Percentiles rank a stretch among this genome's conserved stretches.
phyloP scores from a whole-genome alignment of 345 rosid species.

The Eucalyptus leucophloia region DNA sequence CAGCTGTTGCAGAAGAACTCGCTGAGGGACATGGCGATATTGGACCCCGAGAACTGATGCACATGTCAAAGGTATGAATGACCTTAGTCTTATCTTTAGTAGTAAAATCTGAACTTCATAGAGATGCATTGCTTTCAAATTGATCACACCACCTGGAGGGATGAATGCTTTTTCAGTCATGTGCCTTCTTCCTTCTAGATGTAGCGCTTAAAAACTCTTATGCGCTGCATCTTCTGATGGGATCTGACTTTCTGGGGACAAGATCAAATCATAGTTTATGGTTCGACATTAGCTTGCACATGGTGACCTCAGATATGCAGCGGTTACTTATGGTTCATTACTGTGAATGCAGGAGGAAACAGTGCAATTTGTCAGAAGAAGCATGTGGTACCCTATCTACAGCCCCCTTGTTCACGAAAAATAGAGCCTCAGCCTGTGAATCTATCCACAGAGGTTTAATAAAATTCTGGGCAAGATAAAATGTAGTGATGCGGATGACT shows the following conservation, averaged over 20 bases:
- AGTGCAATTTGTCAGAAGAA: slow-evolving; percentile 40
- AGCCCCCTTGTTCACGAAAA: slow-evolving; percentile 95
- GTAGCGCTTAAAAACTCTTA: background rate
- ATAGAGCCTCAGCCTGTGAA: slow-evolving; percentile 2
- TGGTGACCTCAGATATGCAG: background rate
- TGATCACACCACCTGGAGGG: background rate
- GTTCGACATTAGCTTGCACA: background rate
- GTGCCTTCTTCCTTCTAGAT: background rate
- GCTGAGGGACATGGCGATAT: slow-evolving; percentile 83
- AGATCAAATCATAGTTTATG: background rate
- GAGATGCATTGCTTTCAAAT: background rate
- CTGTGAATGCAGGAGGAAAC: slow-evolving; percentile 66
- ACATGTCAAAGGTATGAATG: slow-evolving; percentile 69
- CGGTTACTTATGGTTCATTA: background rate
- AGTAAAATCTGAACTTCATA: background rate
- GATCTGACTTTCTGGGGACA: background rate
- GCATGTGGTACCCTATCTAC: slow-evolving; percentile 93
- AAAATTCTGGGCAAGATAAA: background rate
- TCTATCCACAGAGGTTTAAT: background rate
- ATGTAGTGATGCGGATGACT: background rate
- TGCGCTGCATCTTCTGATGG: background rate
- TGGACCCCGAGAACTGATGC: slow-evolving; percentile 56
- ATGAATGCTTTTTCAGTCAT: background rate
- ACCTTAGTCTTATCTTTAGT: background rate
- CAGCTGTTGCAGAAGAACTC: slow-evolving; percentile 70